Base-by-base conservation (phyloP, 2,329 filamentous ascomycete species). In the Corniculantispora saksenae region DNA sequence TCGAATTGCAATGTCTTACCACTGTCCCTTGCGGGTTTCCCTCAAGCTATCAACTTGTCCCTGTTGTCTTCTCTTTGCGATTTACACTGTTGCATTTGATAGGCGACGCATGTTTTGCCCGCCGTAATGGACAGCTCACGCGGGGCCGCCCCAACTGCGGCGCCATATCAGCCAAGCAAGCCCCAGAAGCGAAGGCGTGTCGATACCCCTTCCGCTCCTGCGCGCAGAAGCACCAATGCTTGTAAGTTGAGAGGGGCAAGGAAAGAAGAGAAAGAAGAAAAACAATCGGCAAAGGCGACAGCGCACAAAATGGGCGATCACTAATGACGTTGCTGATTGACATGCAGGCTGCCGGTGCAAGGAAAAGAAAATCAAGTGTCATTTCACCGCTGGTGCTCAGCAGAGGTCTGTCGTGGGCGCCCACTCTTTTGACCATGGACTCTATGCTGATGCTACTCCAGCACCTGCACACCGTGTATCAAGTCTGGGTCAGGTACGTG, bases 291-390 rank as follows among this genome's bases (percentile, higher is more conserved):
- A 32, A 32, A 32, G 5, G 32, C 32, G 32, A 5, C 32, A 32
- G 32, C 32, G 32, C 32, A 32, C 32, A n/a, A 38, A 1, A 17
- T 48, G 57, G 13, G 50, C 3, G 19, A 40, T 40, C 29, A 29
- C 53, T 55, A 38, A 55, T 40, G 32, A 35, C 32, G 32, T 61
- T 32, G 40, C n/a, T 10, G 25, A 21, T 13, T 47, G 55, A 40
- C 7, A 4, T 8, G 23, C 25, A 62, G 60, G 60, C 60, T 50
- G 60, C n/a, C 47, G 60, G 9, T 62, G 60, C 50, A 62, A 62
- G 21, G 60, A 55, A 29, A 62, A 62, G 48, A 62, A 62, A 23
- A 62, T 62, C 48, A 54, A 55, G 60, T 62, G 60, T 25, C 60
- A 62, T 38, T 62, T 62, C 38, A 29, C 21, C 21, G 29, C 32